Percentiles rank a stretch among this genome's conserved stretches.
These are phyloP conservation scores for Sclerotinia subarctica DNA, from an alignment of 2,329 filamentous ascomycete genomes.

Conservation along the genomic window DNA sequence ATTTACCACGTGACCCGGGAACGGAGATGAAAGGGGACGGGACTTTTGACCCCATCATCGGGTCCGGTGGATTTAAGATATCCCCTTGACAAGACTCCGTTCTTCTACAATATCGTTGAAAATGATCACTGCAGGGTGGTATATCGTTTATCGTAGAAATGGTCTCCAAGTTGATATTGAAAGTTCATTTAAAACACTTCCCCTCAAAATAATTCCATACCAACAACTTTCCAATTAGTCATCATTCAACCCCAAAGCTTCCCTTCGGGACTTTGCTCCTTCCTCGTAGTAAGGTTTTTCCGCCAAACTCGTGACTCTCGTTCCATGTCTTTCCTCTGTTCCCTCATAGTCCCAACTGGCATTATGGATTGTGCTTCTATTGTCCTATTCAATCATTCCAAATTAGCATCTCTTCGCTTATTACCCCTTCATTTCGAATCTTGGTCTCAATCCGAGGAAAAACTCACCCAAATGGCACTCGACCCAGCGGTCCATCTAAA, in stretches of 20 bases:
- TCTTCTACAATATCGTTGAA: background rate
- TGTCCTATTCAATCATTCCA: constrained; percentile 45
- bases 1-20: background rate
- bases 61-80: constrained; percentile 4
- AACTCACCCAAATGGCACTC: constrained; percentile 57
- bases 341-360: constrained; percentile 72
- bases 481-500: constrained; percentile 68
- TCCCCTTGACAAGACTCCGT: background rate
- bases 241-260: constrained; percentile 63
- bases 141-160: background rate
- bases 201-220: background rate
- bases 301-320: constrained; percentile 65
- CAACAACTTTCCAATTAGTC: constrained; percentile 33
- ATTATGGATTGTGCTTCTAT: constrained; percentile 70
- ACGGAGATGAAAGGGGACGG: too few species aligned
- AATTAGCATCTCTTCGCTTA: background rate
- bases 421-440: background rate
- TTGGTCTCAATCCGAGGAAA: background rate
- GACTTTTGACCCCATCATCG: background rate
- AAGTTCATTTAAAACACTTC: background rate
- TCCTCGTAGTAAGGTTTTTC: constrained; percentile 69
- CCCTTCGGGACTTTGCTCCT: constrained; percentile 61
- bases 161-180: background rate
- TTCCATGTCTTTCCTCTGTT: constrained; percentile 65
- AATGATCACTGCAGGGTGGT: background rate